Conservation (phyloP, 805 yeast genomes). For the Cyberlindnera sargentensis region DNA sequence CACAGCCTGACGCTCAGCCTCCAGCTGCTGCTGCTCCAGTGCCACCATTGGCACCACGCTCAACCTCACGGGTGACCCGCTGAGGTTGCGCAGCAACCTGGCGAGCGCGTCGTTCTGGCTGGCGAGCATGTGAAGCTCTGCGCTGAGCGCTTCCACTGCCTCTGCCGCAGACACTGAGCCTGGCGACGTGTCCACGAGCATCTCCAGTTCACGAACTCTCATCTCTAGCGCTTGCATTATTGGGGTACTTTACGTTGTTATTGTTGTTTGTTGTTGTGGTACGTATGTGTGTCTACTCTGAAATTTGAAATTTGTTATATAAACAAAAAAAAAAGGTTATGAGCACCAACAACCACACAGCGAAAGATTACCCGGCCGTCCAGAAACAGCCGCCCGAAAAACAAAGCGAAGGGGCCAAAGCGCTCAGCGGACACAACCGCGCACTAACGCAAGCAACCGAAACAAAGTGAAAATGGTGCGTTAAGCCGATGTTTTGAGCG, state of each 20-base stretch:
- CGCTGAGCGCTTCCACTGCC: constrained; percentile 1
- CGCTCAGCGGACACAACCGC: too few species aligned
- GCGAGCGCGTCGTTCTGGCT: not conserved
- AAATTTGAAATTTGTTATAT: too few species aligned
- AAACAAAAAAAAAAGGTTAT: too few species aligned
- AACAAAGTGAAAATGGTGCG: too few species aligned
- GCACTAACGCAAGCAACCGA: too few species aligned
- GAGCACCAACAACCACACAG: too few species aligned
- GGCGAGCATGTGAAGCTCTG: constrained; percentile 5
- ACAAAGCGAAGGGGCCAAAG: too few species aligned
- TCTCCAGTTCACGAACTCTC: constrained; percentile 4
- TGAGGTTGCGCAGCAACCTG: constrained; percentile 7
- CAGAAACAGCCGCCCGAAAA: too few species aligned
- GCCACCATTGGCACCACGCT: constrained; percentile 1
- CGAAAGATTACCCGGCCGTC: too few species aligned
- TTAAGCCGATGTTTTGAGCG: too few species aligned
- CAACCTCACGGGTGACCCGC: constrained; percentile 5
- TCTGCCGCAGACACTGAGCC: constrained; percentile 1
- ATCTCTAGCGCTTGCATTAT: constrained; percentile 4
- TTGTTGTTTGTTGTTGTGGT: too few species aligned
- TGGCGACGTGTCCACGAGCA: constrained; percentile 1
- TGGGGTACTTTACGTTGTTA: too few species aligned
- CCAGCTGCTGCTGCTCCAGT: not conserved
- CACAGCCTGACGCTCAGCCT: constrained; percentile 1
- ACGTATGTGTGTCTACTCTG: not conserved